Percentiles rank a stretch among this genome's conserved stretches.
phyloP scores from a whole-genome alignment of 2,329 filamentous ascomycete species.

The Pestalotiopsis sp. region DNA sequence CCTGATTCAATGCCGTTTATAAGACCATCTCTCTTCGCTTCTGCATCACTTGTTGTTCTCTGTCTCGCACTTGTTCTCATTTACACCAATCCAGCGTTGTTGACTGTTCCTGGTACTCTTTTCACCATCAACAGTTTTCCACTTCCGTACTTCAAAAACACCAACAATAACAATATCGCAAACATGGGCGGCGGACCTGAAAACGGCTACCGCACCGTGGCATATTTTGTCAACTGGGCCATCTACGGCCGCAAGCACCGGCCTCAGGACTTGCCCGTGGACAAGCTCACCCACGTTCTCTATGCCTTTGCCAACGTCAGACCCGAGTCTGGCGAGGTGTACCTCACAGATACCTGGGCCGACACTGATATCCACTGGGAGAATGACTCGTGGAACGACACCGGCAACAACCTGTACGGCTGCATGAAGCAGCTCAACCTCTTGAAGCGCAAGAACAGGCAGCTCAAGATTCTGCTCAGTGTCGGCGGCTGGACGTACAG shows the following conservation, averaged over 20 bases:
- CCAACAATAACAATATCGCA: neutral
- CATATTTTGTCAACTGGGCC: conserved; percentile 80
- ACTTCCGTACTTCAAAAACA: neutral
- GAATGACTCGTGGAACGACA: conserved; percentile 70
- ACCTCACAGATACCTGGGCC: conserved; percentile 65
- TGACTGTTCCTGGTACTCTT: neutral
- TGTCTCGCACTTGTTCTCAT: conserved; percentile 8
- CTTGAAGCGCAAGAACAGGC: conserved; percentile 78
- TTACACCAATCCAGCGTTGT: conserved; percentile 3
- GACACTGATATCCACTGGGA: conserved; percentile 76
- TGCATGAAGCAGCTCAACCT: conserved; percentile 88
- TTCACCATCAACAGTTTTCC: neutral
- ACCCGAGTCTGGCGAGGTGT: conserved; percentile 79
- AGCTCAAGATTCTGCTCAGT: conserved; percentile 82
- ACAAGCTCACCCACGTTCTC: conserved; percentile 85
- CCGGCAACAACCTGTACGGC: conserved; percentile 82
- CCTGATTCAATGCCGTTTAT: neutral
- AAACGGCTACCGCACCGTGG: conserved; percentile 65
- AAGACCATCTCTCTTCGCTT: neutral
- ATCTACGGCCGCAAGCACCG: conserved; percentile 85
- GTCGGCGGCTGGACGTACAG: conserved; percentile 95
- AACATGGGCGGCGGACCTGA: conserved; percentile 47
- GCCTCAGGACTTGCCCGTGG: conserved; percentile 80
- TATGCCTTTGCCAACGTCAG: conserved; percentile 90
- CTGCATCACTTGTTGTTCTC: conserved; percentile 9